A percentile compares a stretch with the other conserved stretches of the same genome.
Evolutionary conservation across 345 rosid species (phyloP).

Genomic region (Carallia brachiata): DNA sequence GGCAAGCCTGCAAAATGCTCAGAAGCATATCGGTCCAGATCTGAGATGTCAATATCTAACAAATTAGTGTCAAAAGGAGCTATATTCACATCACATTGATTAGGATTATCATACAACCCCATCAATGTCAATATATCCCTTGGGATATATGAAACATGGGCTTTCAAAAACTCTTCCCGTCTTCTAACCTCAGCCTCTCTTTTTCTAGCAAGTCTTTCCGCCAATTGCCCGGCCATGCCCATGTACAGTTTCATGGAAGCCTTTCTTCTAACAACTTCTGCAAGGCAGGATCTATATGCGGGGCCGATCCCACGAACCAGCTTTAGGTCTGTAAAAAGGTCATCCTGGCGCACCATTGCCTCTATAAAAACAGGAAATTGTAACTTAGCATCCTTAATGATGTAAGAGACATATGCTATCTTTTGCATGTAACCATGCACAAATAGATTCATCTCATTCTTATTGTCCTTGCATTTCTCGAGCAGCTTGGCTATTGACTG

Average conservation of each 20-base stretch:
- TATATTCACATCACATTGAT: slow-evolving; percentile 87
- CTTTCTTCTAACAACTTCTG: slow-evolving; percentile 89
- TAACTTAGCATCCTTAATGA: slow-evolving; percentile 82
- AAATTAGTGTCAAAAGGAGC: slow-evolving; percentile 78
- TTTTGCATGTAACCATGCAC: slow-evolving; percentile 85
- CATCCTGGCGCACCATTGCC: slow-evolving; percentile 84
- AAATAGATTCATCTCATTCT: slow-evolving; percentile 84
- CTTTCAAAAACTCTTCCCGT: slow-evolving; percentile 82
- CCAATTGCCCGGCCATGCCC: slow-evolving; percentile 99
- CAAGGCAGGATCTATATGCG: slow-evolving; percentile 95
- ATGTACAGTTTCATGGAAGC: slow-evolving; percentile 92
- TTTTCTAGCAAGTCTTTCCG: slow-evolving; percentile 88
- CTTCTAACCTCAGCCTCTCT: slow-evolving; percentile 86
- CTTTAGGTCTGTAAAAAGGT: slow-evolving; percentile 66
- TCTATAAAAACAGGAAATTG: slow-evolving; percentile 95
- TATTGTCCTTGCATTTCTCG: slow-evolving; percentile 65
- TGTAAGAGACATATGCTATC: slow-evolving; percentile 57
- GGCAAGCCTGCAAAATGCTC: slow-evolving; percentile 64
- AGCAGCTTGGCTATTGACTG: slow-evolving; percentile 61
- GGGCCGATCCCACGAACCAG: slow-evolving; percentile 77
- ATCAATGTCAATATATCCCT: slow-evolving; percentile 73
- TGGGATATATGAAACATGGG: slow-evolving; percentile 62
- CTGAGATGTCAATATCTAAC: slow-evolving; percentile 73
- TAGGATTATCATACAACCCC: slow-evolving; percentile 88
- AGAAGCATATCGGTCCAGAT: slow-evolving; percentile 81